A percentile compares a stretch with the other conserved stretches of the same genome.
phyloP scores from a whole-genome alignment of 768 basidiomycete species.

The Agrocybe praecox region DNA sequence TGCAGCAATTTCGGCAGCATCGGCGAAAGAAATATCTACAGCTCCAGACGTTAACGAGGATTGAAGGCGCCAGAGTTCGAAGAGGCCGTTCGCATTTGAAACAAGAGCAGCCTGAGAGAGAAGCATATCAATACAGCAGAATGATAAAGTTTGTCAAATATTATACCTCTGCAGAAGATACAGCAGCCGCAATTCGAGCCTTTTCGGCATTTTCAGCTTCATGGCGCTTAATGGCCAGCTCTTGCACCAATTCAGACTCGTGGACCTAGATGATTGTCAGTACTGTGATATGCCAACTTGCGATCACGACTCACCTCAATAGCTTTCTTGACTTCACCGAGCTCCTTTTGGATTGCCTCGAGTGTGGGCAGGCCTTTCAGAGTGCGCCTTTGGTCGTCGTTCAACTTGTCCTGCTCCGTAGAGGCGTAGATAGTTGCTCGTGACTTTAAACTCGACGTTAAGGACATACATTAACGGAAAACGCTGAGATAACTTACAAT shows the following conservation, averaged over 20 bases:
- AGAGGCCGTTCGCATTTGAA: conserved; percentile 48
- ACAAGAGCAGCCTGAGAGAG: conserved; percentile 42
- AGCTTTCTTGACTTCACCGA: conserved; percentile 81
- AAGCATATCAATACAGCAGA: neutral
- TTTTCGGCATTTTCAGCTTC: conserved; percentile 61
- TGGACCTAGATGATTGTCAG: conserved; percentile 44
- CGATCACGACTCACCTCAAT: conserved; percentile 62
- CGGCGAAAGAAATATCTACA: conserved; percentile 44
- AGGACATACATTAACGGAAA: neutral
- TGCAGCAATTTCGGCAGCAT: conserved; percentile 54
- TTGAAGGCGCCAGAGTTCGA: conserved; percentile 63
- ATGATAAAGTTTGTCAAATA: neutral
- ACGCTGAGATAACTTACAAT: conserved; percentile 56
- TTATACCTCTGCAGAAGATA: conserved; percentile 62
- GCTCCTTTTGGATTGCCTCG: conserved; percentile 79
- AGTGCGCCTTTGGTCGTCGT: conserved; percentile 84
- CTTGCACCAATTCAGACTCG: conserved; percentile 64
- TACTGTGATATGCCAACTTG: conserved; percentile 4
- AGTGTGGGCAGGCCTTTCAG: conserved; percentile 74
- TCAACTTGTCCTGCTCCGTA: conserved; percentile 70
- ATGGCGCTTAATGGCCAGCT: conserved; percentile 53
- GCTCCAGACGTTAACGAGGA: conserved; percentile 48
- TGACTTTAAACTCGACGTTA: conserved; percentile 43
- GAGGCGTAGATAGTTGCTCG: conserved; percentile 74
- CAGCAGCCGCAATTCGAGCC: conserved; percentile 53